These are phyloP conservation scores for Candida dubliniensis DNA, from an alignment of 1,139 yeast genomes.

Conservation along the genomic window DNA sequence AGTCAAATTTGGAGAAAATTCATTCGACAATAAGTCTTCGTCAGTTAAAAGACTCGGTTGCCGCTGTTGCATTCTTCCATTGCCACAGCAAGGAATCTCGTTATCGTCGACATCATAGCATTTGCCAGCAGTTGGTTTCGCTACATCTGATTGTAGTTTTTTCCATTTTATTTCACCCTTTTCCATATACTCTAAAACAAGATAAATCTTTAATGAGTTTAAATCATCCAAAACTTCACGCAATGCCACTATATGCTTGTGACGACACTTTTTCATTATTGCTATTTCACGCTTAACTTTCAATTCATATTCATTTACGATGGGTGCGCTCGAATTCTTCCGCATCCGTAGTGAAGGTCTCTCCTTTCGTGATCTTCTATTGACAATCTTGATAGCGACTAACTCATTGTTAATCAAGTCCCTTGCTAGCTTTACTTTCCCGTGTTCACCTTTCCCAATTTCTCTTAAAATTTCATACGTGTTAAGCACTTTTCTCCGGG, in stretches of 20 bases:
- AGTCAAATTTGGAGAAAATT: conserved; percentile 58
- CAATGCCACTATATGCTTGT: conserved; percentile 85
- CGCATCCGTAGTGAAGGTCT: conserved; percentile 57
- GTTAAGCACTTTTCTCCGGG: conserved; percentile 80
- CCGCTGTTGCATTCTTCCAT: conserved; percentile 11
- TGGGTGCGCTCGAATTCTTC: conserved; percentile 19
- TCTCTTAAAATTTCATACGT: conserved; percentile 87
- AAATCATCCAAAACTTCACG: conserved; percentile 89
- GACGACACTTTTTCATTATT: conserved; percentile 90
- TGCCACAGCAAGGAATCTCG: conserved; percentile 43
- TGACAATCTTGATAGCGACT: conserved; percentile 93
- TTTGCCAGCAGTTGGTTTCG: conserved; percentile 1
- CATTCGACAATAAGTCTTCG: conserved; percentile 42
- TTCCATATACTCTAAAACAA: conserved; percentile 88
- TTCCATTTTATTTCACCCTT: conserved; percentile 95
- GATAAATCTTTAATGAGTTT: conserved; percentile 78
- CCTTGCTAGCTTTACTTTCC: conserved; percentile 89
- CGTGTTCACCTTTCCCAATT: conserved; percentile 95
- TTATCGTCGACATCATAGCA: conserved; percentile 14
- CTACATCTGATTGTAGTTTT: conserved; percentile 19
- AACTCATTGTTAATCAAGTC: conserved; percentile 67
- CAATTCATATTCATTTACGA: conserved; percentile 47
- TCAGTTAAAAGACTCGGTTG: conserved; percentile 16
- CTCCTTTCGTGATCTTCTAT: conserved; percentile 60
- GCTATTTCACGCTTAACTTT: conserved; percentile 91